phyloP scores from a whole-genome alignment of 257 asterid species.

The Oldenlandia corymbosa region DNA sequence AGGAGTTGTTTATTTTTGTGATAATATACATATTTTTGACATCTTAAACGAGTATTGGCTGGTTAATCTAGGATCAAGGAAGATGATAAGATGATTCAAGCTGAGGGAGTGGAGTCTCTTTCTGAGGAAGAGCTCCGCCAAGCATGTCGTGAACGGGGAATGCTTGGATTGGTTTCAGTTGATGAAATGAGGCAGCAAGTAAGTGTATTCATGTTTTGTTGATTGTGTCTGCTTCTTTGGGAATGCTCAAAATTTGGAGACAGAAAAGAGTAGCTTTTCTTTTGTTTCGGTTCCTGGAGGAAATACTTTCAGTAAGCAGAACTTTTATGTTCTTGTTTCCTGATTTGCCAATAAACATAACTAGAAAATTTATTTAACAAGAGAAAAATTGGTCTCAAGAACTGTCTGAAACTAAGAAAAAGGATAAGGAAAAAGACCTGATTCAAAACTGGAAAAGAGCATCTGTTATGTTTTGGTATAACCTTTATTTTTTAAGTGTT shows the following conservation, averaged over 20 bases:
- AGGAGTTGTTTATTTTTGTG: neutral
- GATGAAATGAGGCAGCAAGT: constrained; percentile 97
- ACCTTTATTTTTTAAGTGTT: constrained; percentile 1
- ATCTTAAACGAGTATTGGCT: constrained; percentile 10
- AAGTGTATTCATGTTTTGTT: constrained; percentile 1
- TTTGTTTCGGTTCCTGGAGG: neutral
- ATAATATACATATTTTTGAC: neutral
- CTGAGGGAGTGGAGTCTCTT: constrained; percentile 87
- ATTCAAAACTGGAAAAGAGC: neutral
- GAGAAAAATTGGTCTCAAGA: neutral
- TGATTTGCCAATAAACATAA: neutral
- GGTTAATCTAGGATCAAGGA: constrained; percentile 52
- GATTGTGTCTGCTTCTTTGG: neutral
- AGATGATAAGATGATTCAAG: constrained; percentile 82
- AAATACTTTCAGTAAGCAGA: neutral
- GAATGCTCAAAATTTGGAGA: neutral
- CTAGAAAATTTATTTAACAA: neutral
- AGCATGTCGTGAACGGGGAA: constrained; percentile 92
- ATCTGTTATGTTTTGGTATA: neutral
- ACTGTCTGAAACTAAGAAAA: neutral
- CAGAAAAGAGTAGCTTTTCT: neutral
- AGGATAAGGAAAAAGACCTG: neutral
- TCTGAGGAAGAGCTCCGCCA: constrained; percentile 92
- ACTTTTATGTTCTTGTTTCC: neutral
- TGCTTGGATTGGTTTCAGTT: constrained; percentile 77